Conservation (phyloP, 73 alveolate genomes). For the Breviolum minutum region DNA sequence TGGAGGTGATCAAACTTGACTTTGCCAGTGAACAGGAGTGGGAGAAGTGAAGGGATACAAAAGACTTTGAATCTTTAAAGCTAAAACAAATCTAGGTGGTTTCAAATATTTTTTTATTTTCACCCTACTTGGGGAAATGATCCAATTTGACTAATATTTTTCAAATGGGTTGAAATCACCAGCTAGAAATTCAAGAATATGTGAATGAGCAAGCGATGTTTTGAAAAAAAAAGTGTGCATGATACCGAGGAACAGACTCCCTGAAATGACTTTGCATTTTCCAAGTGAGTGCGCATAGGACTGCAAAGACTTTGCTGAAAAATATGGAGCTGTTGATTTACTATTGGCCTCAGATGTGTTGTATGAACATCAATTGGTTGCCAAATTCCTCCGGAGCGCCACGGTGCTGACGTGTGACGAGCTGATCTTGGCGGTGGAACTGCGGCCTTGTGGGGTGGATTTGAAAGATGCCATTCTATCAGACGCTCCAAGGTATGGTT, state of each 20-base stretch:
- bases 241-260: background rate
- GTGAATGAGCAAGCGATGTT: background rate
- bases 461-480: background rate
- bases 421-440: conserved; percentile 46
- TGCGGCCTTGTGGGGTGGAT: conserved; percentile 89
- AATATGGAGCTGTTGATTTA: background rate
- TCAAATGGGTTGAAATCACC: too few species aligned
- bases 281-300: background rate
- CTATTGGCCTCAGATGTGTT: conserved; percentile 77
- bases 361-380: conserved; percentile 75
- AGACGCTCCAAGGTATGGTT: background rate
- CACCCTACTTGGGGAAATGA: too few species aligned
- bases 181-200: too few species aligned
- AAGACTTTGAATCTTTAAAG: background rate
- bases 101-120: background rate
- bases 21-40: conserved; percentile 45
- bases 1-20: conserved; percentile 33
- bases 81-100: background rate
- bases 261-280: too few species aligned
- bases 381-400: conserved; percentile 9
- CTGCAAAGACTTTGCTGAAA: background rate
- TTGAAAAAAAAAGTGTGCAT: background rate
- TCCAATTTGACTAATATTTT: too few species aligned
- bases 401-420: background rate
- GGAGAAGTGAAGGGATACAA: background rate